A percentile compares a stretch with the other conserved stretches of the same genome.
phyloP scores from a whole-genome alignment of 352 stramenopile genomes.

The Phytophthora cactorum region DNA sequence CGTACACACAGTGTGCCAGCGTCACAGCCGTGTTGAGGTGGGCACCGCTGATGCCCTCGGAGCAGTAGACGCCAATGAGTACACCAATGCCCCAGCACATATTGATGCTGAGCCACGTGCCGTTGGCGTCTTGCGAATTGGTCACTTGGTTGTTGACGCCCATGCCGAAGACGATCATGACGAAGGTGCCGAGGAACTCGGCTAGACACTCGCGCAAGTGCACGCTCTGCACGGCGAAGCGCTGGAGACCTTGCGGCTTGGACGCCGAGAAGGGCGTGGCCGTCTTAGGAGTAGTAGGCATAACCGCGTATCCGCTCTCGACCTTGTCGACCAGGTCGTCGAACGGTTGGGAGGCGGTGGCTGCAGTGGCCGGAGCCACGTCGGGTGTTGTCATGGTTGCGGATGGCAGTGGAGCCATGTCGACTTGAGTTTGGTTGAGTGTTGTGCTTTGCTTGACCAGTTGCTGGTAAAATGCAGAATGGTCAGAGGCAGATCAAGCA shows the following conservation, averaged over 20 bases:
- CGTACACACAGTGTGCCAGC: constrained; percentile 47
- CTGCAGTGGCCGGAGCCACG: constrained; percentile 1
- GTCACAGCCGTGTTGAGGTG: constrained; percentile 67
- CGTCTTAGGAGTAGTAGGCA: constrained; percentile 14
- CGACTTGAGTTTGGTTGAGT: constrained; percentile 3
- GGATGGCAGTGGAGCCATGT: constrained; percentile 14
- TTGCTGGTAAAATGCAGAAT: constrained; percentile 27
- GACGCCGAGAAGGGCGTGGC: background rate
- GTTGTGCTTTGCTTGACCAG: constrained; percentile 18
- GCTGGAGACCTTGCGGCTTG: background rate
- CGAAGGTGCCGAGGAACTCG: constrained; percentile 54
- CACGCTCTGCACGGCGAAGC: constrained; percentile 32
- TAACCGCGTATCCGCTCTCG: constrained; percentile 19
- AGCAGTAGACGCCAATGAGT: constrained; percentile 56
- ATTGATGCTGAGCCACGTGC: constrained; percentile 65
- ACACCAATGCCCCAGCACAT: constrained; percentile 51
- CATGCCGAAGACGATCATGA: constrained; percentile 62
- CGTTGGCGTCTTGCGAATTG: constrained; percentile 46
- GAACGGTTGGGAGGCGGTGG: constrained; percentile 6
- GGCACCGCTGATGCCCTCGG: constrained; percentile 47
- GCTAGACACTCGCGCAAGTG: constrained; percentile 48
- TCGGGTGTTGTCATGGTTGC: constrained; percentile 11
- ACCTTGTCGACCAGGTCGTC: constrained; percentile 29
- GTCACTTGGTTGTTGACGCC: constrained; percentile 63
- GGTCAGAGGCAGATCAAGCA: background rate